These are phyloP conservation scores for Schoenoplectus triqueter DNA, from an alignment of 202 grass and related monocot genomes.

Conservation along the genomic window DNA sequence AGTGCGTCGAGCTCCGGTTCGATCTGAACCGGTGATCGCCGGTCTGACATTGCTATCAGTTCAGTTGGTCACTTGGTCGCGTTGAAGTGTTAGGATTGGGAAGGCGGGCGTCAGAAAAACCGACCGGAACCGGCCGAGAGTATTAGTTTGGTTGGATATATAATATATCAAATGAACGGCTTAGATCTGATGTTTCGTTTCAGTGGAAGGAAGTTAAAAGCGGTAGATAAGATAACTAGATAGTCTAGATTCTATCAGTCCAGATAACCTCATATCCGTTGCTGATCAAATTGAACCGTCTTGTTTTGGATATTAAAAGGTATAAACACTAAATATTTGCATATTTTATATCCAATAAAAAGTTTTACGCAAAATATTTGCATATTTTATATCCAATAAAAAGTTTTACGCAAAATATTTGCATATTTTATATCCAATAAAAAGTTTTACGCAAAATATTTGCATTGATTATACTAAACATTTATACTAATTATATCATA, in stretches of 20 bases:
- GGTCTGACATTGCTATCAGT: constrained; percentile 18
- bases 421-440: too few relatives aligned
- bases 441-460: too few relatives aligned
- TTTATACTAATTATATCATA: too few relatives aligned
- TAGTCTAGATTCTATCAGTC: too few relatives aligned
- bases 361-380: too few relatives aligned
- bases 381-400: too few relatives aligned
- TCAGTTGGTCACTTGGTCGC: neutral
- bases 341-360: too few relatives aligned
- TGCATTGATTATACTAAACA: too few relatives aligned
- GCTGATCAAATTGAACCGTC: neutral
- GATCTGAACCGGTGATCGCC: constrained; percentile 23
- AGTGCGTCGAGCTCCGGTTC: constrained; percentile 54
- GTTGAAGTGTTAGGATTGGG: constrained; percentile 6
- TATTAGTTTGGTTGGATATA: neutral
- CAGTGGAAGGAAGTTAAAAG: too few relatives aligned
- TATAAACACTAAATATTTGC: neutral
- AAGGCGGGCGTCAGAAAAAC: constrained; percentile 8
- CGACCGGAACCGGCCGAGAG: constrained; percentile 12
- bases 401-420: too few relatives aligned
- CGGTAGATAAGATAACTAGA: too few relatives aligned
- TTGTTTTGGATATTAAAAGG: neutral
- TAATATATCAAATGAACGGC: neutral
- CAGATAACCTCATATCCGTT: neutral
- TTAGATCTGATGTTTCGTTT: too few relatives aligned